Conservation (phyloP, 352 stramenopile species). For the Hyaloperonospora arabidopsidis region DNA sequence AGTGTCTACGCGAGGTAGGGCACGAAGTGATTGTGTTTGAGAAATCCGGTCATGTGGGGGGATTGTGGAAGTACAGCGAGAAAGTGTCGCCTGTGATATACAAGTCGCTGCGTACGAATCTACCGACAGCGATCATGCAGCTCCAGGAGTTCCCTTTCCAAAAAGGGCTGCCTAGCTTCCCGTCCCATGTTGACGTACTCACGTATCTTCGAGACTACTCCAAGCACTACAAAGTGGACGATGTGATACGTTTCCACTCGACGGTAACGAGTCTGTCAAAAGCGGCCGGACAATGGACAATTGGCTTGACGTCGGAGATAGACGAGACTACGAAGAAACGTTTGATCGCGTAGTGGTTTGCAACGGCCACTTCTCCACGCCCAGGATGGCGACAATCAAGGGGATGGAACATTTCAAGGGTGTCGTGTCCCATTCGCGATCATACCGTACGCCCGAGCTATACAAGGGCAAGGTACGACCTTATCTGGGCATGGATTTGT, state of each 20-base stretch:
- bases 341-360: slow-evolving; percentile 74
- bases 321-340: slow-evolving; percentile 45
- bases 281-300: slow-evolving; percentile 26
- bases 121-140: slow-evolving; percentile 77
- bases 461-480: slow-evolving; percentile 37
- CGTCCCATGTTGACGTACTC: slow-evolving; percentile 54
- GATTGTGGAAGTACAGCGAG: slow-evolving; percentile 76
- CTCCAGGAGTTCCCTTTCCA: slow-evolving; percentile 61
- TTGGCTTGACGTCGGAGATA: slow-evolving; percentile 32
- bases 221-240: slow-evolving; percentile 40
- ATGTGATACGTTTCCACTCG: slow-evolving; percentile 42
- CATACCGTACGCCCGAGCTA: slow-evolving; percentile 39
- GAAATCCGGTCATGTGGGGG: slow-evolving; percentile 48
- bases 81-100: slow-evolving; percentile 50
- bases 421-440: slow-evolving; percentile 40
- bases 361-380: slow-evolving; percentile 71
- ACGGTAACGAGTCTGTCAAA: slow-evolving; percentile 48
- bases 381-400: slow-evolving; percentile 37
- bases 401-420: slow-evolving; percentile 48
- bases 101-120: slow-evolving; percentile 75
- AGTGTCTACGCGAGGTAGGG: slow-evolving; percentile 51
- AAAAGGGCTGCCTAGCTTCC: slow-evolving; percentile 43
- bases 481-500: neutral
- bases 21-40: slow-evolving; percentile 71
- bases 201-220: slow-evolving; percentile 67